These are phyloP conservation scores for Scedosporium apiospermum DNA, from an alignment of 2,329 filamentous ascomycete species.

Conservation along the genomic window DNA sequence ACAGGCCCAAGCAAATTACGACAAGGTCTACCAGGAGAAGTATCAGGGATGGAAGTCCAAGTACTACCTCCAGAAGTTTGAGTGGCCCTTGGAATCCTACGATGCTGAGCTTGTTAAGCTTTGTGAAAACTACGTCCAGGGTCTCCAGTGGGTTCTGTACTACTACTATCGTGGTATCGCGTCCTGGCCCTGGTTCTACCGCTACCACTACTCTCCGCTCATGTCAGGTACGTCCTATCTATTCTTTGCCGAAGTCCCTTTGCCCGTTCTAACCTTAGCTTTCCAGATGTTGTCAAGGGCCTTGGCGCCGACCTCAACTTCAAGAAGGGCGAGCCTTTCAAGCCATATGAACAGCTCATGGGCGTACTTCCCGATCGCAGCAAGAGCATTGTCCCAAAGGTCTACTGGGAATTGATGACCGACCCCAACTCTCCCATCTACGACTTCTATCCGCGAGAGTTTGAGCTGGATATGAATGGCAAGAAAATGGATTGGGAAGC, in stretches of 20 bases:
- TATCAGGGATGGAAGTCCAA: constrained; percentile 90
- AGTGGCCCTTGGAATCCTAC: constrained; percentile 74
- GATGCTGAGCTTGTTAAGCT: constrained; percentile 66
- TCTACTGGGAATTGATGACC: constrained; percentile 91
- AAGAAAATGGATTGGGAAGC: constrained; percentile 99
- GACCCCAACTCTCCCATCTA: constrained; percentile 83
- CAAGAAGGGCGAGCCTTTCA: constrained; percentile 88
- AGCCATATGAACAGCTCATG: constrained; percentile 94
- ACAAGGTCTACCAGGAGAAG: constrained; percentile 81
- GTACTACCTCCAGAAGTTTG: constrained; percentile 87
- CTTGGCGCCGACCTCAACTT: constrained; percentile 83
- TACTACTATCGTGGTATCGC: constrained; percentile 98
- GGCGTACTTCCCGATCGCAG: constrained; percentile 94
- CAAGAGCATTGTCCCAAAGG: constrained; percentile 84
- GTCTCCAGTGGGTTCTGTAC: constrained; percentile 93
- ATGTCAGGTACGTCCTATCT: constrained; percentile 60
- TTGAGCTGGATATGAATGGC: constrained; percentile 97
- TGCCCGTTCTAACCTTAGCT: no score
- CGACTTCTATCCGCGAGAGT: constrained; percentile 96
- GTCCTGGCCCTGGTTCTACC: constrained; percentile 98
- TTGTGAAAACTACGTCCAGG: constrained; percentile 94
- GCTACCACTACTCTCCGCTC: constrained; percentile 94
- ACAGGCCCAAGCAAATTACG: constrained; percentile 68
- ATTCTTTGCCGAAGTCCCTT: neutral
- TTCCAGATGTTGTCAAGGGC: constrained; percentile 74